These are phyloP conservation scores for Saturnispora besseyi DNA, from an alignment of 805 yeast genomes.

Conservation along the genomic window DNA sequence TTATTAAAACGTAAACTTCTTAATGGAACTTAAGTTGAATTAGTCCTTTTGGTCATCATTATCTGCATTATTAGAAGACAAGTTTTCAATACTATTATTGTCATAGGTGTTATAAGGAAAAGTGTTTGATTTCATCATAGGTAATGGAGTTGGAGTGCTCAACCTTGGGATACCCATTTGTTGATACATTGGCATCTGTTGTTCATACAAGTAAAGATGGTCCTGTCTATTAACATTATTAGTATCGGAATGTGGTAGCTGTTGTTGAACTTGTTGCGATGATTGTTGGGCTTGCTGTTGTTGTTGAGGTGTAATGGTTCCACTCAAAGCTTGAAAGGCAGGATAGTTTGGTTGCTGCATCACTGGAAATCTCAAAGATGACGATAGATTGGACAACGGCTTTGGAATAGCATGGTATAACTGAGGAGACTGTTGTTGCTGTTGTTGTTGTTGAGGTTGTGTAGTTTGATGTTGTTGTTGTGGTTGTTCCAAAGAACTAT, in stretches of 20 bases:
- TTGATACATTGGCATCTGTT: background rate
- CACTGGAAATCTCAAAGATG: conserved; percentile 6
- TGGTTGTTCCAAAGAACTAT: background rate
- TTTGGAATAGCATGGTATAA: background rate
- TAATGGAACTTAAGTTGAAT: background rate
- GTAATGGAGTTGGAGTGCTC: conserved; percentile 1
- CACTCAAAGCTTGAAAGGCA: background rate
- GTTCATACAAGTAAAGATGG: background rate
- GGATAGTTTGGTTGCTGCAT: conserved; percentile 1
- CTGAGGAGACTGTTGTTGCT: background rate
- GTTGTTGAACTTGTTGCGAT: background rate
- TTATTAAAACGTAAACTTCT: background rate
- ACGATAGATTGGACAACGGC: background rate
- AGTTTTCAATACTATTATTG: background rate
- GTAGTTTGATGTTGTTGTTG: background rate
- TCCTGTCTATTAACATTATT: background rate
- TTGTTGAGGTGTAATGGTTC: background rate
- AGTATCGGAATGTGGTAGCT: conserved; percentile 9
- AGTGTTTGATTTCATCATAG: background rate
- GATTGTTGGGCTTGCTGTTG: background rate
- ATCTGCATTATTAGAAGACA: background rate
- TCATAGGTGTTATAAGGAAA: background rate
- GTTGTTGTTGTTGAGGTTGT: background rate
- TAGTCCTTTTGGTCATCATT: background rate
- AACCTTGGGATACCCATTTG: background rate